Percentiles rank a stretch among this genome's conserved stretches.
Conservation (phyloP, 495 filamentous ascomycete genomes). For the Darksidea phi region DNA sequence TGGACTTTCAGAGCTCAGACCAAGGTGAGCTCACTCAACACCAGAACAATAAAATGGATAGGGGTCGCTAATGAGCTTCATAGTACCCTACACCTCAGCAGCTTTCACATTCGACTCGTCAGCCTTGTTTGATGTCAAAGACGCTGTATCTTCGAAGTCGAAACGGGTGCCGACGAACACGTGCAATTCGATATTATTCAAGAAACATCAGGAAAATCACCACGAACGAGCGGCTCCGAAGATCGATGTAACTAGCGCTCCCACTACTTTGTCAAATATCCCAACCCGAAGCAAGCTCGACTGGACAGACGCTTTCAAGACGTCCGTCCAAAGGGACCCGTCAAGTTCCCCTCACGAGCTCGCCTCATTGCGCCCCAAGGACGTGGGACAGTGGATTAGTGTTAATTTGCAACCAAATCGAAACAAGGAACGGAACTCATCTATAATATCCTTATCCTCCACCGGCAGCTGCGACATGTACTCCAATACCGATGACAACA, state of each 20-base stretch:
- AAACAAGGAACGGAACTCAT: slow-evolving; percentile 20
- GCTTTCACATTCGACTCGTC: background rate
- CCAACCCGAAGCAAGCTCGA: background rate
- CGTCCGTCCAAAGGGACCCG: background rate
- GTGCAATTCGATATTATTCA: background rate
- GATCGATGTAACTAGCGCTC: background rate
- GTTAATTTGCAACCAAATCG: slow-evolving; percentile 9
- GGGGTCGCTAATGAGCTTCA: background rate
- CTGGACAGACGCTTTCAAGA: slow-evolving; percentile 7
- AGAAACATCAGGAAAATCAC: background rate
- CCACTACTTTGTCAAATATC: background rate
- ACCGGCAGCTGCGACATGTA: slow-evolving; percentile 16
- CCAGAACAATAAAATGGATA: background rate
- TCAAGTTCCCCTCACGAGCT: background rate
- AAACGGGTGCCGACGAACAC: background rate
- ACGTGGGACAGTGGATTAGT: slow-evolving; percentile 18
- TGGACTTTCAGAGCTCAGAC: background rate
- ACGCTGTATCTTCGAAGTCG: background rate
- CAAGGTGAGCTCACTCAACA: background rate
- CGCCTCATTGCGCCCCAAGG: background rate
- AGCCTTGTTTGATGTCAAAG: background rate
- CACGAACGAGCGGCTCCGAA: background rate
- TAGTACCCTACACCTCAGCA: background rate
- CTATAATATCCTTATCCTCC: slow-evolving; percentile 19
- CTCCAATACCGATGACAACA: slow-evolving; percentile 14